phyloP scores from a whole-genome alignment of 192 early-diverging fungal genomes.

The Entrophospora sp. region DNA sequence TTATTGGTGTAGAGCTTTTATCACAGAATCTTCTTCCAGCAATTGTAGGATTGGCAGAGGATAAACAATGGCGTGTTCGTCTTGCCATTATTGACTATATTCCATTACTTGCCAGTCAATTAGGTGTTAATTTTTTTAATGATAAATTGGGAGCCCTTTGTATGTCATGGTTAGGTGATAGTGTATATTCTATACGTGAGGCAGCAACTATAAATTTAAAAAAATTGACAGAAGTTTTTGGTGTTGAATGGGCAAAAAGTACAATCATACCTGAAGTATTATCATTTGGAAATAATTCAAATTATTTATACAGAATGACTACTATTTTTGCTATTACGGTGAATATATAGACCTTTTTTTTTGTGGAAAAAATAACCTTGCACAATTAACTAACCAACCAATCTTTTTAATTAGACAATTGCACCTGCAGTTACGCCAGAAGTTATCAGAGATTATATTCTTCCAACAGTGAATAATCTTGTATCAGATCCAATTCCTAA shows the following conservation, averaged over 20 bases:
- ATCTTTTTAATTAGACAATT: slow-evolving; percentile 54
- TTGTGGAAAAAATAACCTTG: too few relatives aligned
- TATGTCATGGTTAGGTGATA: slow-evolving; percentile 98
- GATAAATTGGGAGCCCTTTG: slow-evolving; percentile 89
- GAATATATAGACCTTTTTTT: slow-evolving; percentile 17
- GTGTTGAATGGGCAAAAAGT: slow-evolving; percentile 92
- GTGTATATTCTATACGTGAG: slow-evolving; percentile 95
- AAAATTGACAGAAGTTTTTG: slow-evolving; percentile 97
- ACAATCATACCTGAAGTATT: slow-evolving; percentile 93
- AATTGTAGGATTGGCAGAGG: slow-evolving; percentile 97
- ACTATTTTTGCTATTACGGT: slow-evolving; percentile 94
- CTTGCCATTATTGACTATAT: slow-evolving; percentile 99
- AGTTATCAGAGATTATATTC: slow-evolving; percentile 78
- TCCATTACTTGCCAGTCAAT: slow-evolving; percentile 90
- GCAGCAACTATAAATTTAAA: slow-evolving; percentile 90
- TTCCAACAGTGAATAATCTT: slow-evolving; percentile 80
- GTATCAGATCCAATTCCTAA: slow-evolving; percentile 95
- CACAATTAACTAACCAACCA: not conserved
- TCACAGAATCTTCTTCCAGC: slow-evolving; percentile 96
- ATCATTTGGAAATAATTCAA: slow-evolving; percentile 79
- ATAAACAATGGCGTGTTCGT: slow-evolving; percentile 99
- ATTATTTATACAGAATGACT: slow-evolving; percentile 98
- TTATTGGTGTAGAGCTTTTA: slow-evolving; percentile 95
- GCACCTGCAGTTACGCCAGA: slow-evolving; percentile 78
- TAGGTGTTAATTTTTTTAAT: slow-evolving; percentile 95